Base-by-base conservation (phyloP, 2,329 filamentous ascomycete species). In the Sphaerulina musiva region DNA sequence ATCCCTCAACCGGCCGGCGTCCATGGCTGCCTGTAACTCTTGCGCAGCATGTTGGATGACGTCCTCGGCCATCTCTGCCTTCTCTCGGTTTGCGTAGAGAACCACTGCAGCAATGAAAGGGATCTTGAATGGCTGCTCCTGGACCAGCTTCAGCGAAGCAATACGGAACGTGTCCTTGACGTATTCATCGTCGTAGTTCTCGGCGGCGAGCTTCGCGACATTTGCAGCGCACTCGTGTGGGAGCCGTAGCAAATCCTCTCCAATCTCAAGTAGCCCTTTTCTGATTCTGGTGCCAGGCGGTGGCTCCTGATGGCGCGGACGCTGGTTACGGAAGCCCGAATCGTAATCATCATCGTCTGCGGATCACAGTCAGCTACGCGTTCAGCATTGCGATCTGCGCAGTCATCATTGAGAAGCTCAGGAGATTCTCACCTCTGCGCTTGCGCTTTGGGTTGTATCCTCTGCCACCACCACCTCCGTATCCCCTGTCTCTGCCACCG, bases 41-140 rank as follows among this genome's bases (percentile, higher is more conserved):
- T 77, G 74, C 1, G 79, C 79, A 42, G 85, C 76, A 61, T 80
- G 82, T 48, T 74, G 77, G 61, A 97, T 76, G 17, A 95, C 76
- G 59, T 89, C 82, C 38, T 79, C 78, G 32, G 86, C 81, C 36
- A 95, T 78, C 61, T 93, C 87, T 4, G 86, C 78, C 67, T 89
- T 89, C 64, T 87, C 74, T 26, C 82, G 80, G 73, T 97, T 96
- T 61, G 85, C 80, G 53, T 89, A 80, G 54, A 95, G 79, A 42
- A 95, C 80, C 11, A 92, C 84, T 17, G 87, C 89, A 8, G 91
- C 90, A 38, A 95, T 80, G 69, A 96, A 97, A 0, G 93, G 92
- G n/a, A 90, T 95, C 77, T 97, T 97, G 71, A 98, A 85, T 1
- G 93, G 93, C 73, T 98, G 93, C 74, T 98, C 93, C 36, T 89